These are phyloP conservation scores for Casuarina equisetifolia DNA, from an alignment of 306 rosid species.

Conservation along the genomic window DNA sequence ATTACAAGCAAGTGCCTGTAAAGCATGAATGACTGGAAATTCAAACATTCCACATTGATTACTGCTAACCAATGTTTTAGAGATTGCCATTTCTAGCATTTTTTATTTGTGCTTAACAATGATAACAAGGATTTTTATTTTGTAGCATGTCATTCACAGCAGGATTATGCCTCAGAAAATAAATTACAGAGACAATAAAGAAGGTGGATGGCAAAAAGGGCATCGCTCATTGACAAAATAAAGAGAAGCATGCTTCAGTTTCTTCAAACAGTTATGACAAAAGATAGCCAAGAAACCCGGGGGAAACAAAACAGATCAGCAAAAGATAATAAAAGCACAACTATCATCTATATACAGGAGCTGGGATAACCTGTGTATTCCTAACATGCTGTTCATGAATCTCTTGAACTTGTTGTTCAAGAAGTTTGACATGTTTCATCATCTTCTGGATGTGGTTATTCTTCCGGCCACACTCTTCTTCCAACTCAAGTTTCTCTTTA, in stretches of 20 bases:
- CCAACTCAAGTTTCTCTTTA: slow-evolving; percentile 54
- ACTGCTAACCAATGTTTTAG: neutral
- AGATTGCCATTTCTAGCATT: neutral
- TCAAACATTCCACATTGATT: neutral
- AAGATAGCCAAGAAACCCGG: neutral
- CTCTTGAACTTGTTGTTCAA: slow-evolving; percentile 65
- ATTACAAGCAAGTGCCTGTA: too few relatives aligned
- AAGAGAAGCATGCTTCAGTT: neutral
- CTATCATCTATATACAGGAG: slow-evolving; percentile 17
- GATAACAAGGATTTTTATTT: neutral
- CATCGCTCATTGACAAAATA: neutral
- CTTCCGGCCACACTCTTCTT: slow-evolving; percentile 52
- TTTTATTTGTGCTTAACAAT: neutral
- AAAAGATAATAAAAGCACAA: neutral
- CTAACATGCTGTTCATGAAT: slow-evolving; percentile 60
- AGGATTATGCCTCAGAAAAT: neutral
- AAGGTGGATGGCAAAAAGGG: neutral
- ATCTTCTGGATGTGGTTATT: slow-evolving; percentile 43
- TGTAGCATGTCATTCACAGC: neutral
- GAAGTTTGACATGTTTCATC: slow-evolving; percentile 38
- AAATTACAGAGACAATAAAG: neutral
- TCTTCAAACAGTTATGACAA: neutral
- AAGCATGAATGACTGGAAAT: neutral
- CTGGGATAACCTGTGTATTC: slow-evolving; percentile 66
- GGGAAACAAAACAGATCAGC: slow-evolving; percentile 3